A percentile compares a stretch with the other conserved stretches of the same genome.
Evolutionary conservation across 148 eudicot genomes (phyloP).

Genomic region (Silene conica): DNA sequence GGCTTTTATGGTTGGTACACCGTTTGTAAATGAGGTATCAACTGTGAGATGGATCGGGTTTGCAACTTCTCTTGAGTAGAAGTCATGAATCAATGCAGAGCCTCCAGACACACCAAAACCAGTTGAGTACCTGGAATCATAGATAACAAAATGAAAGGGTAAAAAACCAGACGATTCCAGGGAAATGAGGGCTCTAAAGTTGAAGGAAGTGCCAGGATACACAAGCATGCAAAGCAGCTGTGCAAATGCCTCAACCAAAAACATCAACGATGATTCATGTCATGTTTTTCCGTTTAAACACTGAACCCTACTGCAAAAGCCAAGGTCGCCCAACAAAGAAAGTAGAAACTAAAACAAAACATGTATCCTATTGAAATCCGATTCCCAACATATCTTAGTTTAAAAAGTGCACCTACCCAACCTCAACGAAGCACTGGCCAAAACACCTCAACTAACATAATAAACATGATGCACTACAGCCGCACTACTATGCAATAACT

Average conservation of each 20-base stretch:
- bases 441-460: no score
- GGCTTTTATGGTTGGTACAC: slow-evolving; percentile 73
- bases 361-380: background rate
- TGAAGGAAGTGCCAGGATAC: background rate
- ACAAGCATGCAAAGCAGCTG: background rate
- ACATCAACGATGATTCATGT: background rate
- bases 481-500: no score
- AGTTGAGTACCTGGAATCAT: slow-evolving; percentile 75
- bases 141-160: background rate
- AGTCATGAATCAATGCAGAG: slow-evolving; percentile 85
- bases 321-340: background rate
- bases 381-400: no score
- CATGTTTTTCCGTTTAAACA: background rate
- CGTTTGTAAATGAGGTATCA: slow-evolving; percentile 71
- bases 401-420: no score
- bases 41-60: slow-evolving; percentile 80
- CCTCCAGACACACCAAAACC: slow-evolving; percentile 92
- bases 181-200: background rate
- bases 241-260: no score
- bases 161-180: background rate
- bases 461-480: no score
- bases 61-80: slow-evolving; percentile 76
- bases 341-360: background rate
- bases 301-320: background rate
- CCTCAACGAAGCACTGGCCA: no score